Conservation (phyloP, 106 monocot genomes). For the Posidonia australis region DNA sequence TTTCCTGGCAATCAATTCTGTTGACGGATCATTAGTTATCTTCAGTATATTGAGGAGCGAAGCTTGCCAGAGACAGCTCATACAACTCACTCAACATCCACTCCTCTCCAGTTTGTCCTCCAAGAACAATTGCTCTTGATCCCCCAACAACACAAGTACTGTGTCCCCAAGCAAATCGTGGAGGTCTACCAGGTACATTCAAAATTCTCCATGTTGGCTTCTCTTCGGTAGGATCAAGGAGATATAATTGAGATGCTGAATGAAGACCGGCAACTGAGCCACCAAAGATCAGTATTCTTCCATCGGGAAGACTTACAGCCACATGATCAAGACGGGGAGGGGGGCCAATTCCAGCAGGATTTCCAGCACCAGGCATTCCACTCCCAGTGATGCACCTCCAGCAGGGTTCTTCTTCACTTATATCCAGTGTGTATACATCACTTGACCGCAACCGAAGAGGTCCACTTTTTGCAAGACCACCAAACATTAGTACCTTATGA, state of each 20-base stretch:
- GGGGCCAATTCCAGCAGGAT: conserved; percentile 59
- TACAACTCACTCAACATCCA: conserved; percentile 85
- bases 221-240: conserved; percentile 74
- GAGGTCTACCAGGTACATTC: conserved; percentile 71
- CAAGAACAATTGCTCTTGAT: conserved; percentile 75
- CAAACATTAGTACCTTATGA: conserved; percentile 77
- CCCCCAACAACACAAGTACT: conserved; percentile 84
- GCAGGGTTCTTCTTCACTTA: conserved; percentile 59
- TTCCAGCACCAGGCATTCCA: conserved; percentile 82
- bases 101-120: conserved; percentile 81
- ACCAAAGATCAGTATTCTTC: conserved; percentile 73
- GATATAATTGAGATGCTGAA: conserved; percentile 78
- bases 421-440: conserved; percentile 76
- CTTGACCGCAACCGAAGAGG: conserved; percentile 65
- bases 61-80: conserved; percentile 53
- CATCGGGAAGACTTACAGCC: conserved; percentile 59
- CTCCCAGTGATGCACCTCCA: conserved; percentile 77
- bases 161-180: conserved; percentile 86
- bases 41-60: conserved; percentile 8
- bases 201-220: conserved; percentile 80
- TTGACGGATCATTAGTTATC: neutral
- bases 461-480: conserved; percentile 80
- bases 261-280: conserved; percentile 86
- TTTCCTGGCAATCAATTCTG: neutral
- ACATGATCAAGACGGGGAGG: conserved; percentile 87